Base-by-base conservation (phyloP, 805 yeast species). In the Hanseniaspora valbyensis region DNA sequence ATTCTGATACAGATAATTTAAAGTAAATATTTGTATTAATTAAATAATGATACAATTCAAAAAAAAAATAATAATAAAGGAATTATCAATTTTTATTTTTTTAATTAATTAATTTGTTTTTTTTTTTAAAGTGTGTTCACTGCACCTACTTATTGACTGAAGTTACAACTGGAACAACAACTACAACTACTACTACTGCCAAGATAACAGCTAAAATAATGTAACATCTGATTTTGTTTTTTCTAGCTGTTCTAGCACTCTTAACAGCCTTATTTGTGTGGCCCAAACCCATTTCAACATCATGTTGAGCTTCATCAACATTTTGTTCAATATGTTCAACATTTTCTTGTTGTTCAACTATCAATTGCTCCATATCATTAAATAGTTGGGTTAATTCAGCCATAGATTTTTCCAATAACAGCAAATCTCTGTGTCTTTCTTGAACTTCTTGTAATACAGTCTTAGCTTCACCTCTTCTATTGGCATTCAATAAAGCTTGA, bases 401-500 rank as follows among this genome's bases (percentile, higher is more conserved):
- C 84, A 92, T 88, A 53, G 95, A 83, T 69, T 86, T 81, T 69
- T 90, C 97, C 68, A 92, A 82, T 72, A 87, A 85, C 70, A 86
- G 83, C 62, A 92, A 78, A 70, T 92, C 97, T 65, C 83, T 81
- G 71, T 92, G 97, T 70, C 98, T 81, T 46, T 84, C 80, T 70
- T 90, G 96, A 52, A 92, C 97, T 70, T 92, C 97, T 61, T 87
- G 85, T 59, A 92, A 75, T 2, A 94, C 97, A 30, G 96, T 80
- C 66, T 92, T 79, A 39, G 97, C 96, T 69, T 92, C 96, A 59
- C 95, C 95, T 63, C 88, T 78, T 69, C 95, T 81, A 63, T 85
- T 84, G 50, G 88, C 81, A 67, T 83, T 83, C 70, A 82, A 72
- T 56, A 87, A 73, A 34, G 96, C 96, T 68, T 88, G 95, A 53